phyloP scores from a whole-genome alignment of 2,329 filamentous ascomycete genomes.

The Apiospora arundinis region DNA sequence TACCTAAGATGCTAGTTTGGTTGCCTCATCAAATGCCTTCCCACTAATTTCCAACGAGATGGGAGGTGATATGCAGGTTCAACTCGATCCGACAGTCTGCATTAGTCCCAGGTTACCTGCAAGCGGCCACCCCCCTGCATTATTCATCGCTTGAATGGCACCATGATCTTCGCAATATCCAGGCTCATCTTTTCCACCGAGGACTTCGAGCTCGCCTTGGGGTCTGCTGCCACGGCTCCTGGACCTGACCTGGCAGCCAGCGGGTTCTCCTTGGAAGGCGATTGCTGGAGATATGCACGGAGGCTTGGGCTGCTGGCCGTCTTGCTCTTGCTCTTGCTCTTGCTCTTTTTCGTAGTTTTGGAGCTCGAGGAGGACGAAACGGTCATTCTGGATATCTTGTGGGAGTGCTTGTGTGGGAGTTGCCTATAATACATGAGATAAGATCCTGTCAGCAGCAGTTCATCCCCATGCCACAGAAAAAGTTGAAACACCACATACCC shows the following conservation, averaged over 20 bases:
- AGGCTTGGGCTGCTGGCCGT: neutral
- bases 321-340: neutral
- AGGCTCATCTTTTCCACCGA: neutral
- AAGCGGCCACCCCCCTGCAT: neutral
- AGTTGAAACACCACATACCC: neutral
- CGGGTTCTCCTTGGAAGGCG: neutral
- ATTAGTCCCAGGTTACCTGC: too few relatives aligned
- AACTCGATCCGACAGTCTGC: neutral
- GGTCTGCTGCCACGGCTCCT: neutral
- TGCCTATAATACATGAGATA: neutral
- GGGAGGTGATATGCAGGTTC: neutral
- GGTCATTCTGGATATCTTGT: neutral
- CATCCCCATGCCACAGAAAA: neutral
- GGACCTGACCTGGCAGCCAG: neutral
- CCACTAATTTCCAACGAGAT: neutral
- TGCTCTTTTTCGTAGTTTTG: neutral
- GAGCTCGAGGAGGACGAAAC: neutral
- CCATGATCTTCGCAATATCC: conserved; percentile 2
- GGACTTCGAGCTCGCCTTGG: neutral
- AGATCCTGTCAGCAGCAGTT: neutral
- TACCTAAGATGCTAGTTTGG: neutral
- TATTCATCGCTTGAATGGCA: neutral
- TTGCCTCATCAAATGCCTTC: neutral
- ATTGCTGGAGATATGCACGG: neutral
- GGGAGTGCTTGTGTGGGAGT: neutral